These are phyloP conservation scores for Picochlorum sp. DNA, from an alignment of 139 green algal genomes.

Conservation along the genomic window DNA sequence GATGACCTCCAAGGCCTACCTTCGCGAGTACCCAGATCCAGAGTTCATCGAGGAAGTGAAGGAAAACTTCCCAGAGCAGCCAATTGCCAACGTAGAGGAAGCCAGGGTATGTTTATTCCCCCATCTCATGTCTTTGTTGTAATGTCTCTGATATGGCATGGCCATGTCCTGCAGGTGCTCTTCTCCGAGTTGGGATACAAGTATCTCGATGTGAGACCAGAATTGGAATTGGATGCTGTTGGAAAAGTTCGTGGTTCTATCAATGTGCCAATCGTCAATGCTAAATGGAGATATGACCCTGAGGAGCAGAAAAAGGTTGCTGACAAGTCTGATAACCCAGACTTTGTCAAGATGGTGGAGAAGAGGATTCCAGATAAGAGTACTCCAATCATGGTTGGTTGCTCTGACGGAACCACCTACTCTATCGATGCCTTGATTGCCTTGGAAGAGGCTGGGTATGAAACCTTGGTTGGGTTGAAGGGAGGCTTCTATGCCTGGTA, in stretches of 20 bases:
- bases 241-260: constrained; percentile 56
- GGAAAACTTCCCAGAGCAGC: constrained; percentile 54
- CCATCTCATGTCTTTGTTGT: background rate
- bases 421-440: constrained; percentile 65
- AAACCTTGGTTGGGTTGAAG: constrained; percentile 57
- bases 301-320: constrained; percentile 35
- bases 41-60: constrained; percentile 43
- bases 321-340: constrained; percentile 38
- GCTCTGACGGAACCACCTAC: constrained; percentile 66
- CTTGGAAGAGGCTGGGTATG: constrained; percentile 75
- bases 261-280: constrained; percentile 48
- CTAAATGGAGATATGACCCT: constrained; percentile 30
- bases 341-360: constrained; percentile 55
- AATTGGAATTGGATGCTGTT: constrained; percentile 56
- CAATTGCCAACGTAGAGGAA: constrained; percentile 61
- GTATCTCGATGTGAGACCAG: constrained; percentile 69
- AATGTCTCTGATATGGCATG: too few relatives aligned
- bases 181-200: constrained; percentile 52
- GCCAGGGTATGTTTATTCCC: constrained; percentile 31
- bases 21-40: constrained; percentile 35
- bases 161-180: constrained; percentile 30
- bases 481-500: constrained; percentile 77
- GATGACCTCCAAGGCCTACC: constrained; percentile 8
- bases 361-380: constrained; percentile 67
- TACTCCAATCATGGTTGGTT: constrained; percentile 58